These are phyloP conservation scores for Cyclotella choctawhatcheeana DNA, from an alignment of 108 stramenopile genomes.

Conservation along the genomic window DNA sequence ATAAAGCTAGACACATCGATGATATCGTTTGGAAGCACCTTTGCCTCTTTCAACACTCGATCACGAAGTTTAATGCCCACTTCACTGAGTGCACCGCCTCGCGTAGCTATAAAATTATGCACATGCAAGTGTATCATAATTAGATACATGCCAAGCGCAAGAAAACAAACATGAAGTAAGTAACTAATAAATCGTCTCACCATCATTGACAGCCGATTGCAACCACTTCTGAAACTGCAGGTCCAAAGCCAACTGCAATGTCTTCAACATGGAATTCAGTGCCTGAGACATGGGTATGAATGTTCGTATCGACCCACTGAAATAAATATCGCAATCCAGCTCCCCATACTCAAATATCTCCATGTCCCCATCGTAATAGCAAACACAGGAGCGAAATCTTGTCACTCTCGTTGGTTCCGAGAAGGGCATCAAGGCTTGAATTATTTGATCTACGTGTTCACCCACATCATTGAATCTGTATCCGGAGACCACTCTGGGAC, in stretches of 20 bases:
- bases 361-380: constrained; percentile 90
- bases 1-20: constrained; percentile 90
- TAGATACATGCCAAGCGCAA: no score
- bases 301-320: constrained; percentile 68
- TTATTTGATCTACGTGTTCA: constrained; percentile 77
- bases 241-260: constrained; percentile 70
- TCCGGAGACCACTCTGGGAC: constrained; percentile 67
- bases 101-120: constrained; percentile 21
- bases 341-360: constrained; percentile 84
- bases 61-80: constrained; percentile 76
- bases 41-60: constrained; percentile 85
- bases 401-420: constrained; percentile 84
- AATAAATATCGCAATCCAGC: constrained; percentile 74
- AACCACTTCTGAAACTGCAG: constrained; percentile 85
- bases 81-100: constrained; percentile 43
- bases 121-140: neutral
- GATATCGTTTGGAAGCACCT: constrained; percentile 86
- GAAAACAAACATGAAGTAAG: no score
- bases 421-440: constrained; percentile 67
- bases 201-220: constrained; percentile 52
- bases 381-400: constrained; percentile 75
- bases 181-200: no score
- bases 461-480: constrained; percentile 86
- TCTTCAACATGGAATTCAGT: constrained; percentile 74
- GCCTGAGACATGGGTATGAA: constrained; percentile 76